phyloP scores from a whole-genome alignment of 257 asterid genomes.

The Nicotiana obtusifolia region DNA sequence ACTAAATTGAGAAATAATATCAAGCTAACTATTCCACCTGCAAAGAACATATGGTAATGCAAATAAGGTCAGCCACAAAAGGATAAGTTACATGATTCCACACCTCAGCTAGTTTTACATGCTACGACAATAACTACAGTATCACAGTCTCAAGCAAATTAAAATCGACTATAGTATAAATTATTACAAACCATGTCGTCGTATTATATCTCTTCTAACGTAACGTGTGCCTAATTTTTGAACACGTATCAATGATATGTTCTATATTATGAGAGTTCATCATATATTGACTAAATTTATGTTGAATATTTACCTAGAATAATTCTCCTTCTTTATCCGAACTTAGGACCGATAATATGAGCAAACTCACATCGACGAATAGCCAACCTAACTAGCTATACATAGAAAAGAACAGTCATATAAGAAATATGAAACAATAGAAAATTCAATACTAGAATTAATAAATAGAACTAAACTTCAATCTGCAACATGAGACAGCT shows the following conservation, averaged over 20 bases:
- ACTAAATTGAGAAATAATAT: background rate
- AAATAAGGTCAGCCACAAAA: background rate
- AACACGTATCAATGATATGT: background rate
- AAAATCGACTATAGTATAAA: too few species aligned
- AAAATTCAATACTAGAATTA: background rate
- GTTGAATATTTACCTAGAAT: too few species aligned
- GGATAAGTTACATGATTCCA: background rate
- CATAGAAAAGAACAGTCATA: background rate
- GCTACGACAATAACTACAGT: too few species aligned
- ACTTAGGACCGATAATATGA: background rate
- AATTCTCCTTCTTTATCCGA: too few species aligned
- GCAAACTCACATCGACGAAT: background rate
- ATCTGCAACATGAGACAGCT: background rate
- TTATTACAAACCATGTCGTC: background rate
- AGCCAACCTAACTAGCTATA: background rate
- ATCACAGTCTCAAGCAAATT: background rate
- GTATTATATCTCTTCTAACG: background rate
- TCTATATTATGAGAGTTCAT: background rate
- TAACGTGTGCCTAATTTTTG: too few species aligned
- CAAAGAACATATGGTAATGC: background rate
- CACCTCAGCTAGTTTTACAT: background rate
- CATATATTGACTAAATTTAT: too few species aligned
- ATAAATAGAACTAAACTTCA: background rate
- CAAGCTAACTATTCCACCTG: background rate
- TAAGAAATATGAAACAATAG: background rate